Percentiles rank a stretch among this genome's conserved stretches.
Conservation (phyloP, 495 filamentous ascomycete species). For the Tetracladium marchalianum region DNA sequence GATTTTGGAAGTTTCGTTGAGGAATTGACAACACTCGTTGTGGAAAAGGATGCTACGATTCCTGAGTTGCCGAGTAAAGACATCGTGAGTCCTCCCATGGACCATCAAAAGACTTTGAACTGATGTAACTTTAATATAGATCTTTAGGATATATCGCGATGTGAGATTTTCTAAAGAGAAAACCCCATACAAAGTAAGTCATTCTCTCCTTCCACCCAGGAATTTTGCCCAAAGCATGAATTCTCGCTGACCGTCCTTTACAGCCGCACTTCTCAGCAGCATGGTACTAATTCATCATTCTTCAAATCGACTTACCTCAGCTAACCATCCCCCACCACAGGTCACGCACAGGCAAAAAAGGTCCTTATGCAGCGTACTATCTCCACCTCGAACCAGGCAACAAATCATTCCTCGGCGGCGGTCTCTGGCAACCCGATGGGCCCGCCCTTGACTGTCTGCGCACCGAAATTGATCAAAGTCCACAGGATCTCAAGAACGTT, state of each 20-base stretch:
- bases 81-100: slow-evolving; percentile 30
- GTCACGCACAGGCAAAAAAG: slow-evolving; percentile 77
- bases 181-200: slow-evolving; percentile 74
- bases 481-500: slow-evolving; percentile 53
- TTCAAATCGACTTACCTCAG: neutral
- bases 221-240: neutral
- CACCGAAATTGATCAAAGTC: slow-evolving; percentile 60
- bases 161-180: slow-evolving; percentile 67
- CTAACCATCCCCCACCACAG: slow-evolving; percentile 20
- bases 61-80: slow-evolving; percentile 78
- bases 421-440: slow-evolving; percentile 67
- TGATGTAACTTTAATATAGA: slow-evolving; percentile 15
- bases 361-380: slow-evolving; percentile 80
- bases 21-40: slow-evolving; percentile 56
- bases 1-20: slow-evolving; percentile 74
- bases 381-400: slow-evolving; percentile 50
- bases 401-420: slow-evolving; percentile 58
- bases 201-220: neutral
- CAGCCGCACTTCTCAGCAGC: slow-evolving; percentile 72
- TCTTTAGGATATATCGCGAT: slow-evolving; percentile 81
- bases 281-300: slow-evolving; percentile 48
- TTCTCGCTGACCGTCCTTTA: slow-evolving; percentile 2
- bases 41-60: slow-evolving; percentile 62
- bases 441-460: slow-evolving; percentile 52
- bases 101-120: neutral